phyloP scores from a whole-genome alignment of 495 filamentous ascomycete species.

The Penicillium manginii region DNA sequence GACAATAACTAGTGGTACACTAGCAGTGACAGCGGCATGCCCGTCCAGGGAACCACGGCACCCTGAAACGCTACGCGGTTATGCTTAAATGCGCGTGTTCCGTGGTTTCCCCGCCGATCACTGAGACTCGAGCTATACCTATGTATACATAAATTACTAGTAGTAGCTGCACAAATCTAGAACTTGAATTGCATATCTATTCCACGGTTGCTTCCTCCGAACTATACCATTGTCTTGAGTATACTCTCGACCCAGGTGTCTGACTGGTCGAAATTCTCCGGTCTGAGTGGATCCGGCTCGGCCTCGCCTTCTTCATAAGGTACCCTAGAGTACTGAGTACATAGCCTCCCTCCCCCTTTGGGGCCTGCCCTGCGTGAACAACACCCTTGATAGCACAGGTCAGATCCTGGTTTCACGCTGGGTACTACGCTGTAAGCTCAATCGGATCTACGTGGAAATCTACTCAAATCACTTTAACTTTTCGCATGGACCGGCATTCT shows the following conservation, averaged over 20 bases:
- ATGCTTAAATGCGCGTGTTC: slow-evolving; percentile 27
- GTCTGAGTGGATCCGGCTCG: background rate
- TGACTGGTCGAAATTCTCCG: slow-evolving; percentile 3
- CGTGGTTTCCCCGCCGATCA: slow-evolving; percentile 13
- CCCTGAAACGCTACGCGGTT: slow-evolving; percentile 24
- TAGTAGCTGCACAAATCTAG: too few relatives aligned
- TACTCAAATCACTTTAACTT: too few relatives aligned
- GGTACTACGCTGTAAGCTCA: background rate
- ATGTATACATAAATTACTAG: background rate
- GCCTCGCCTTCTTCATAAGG: background rate
- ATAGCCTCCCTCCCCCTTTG: too few relatives aligned
- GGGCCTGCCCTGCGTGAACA: background rate
- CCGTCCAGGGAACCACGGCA: slow-evolving; percentile 21
- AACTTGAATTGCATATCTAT: too few relatives aligned
- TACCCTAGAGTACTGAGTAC: too few relatives aligned
- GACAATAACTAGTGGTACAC: too few relatives aligned
- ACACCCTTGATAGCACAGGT: slow-evolving; percentile 6
- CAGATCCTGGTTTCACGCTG: background rate
- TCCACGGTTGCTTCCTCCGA: background rate
- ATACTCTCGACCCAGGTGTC: background rate
- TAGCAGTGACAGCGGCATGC: slow-evolving; percentile 26
- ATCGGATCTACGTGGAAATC: too few relatives aligned
- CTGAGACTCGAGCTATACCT: background rate
- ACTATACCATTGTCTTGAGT: background rate
- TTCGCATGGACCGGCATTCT: too few relatives aligned